Evolutionary conservation across 73 alveolate species (phyloP).

Genomic region (Effrenium voratum): DNA sequence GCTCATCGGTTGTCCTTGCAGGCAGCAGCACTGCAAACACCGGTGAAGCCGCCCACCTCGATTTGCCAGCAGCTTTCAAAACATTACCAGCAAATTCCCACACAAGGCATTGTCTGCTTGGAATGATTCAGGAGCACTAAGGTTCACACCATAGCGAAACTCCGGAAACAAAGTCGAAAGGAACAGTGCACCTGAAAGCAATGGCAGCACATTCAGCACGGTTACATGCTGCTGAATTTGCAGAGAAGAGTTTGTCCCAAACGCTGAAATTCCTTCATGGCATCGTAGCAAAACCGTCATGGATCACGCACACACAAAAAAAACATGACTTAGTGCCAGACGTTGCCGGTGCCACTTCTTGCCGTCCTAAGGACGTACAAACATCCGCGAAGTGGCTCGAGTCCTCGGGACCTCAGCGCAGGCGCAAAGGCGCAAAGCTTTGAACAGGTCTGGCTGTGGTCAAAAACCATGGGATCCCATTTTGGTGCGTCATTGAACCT

Average conservation of each 20-base stretch:
- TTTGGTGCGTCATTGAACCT: too few relatives aligned
- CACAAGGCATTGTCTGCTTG: neutral
- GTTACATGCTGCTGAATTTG: too few relatives aligned
- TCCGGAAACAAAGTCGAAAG: slow-evolving; percentile 59
- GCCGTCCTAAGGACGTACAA: slow-evolving; percentile 69
- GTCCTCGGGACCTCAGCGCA: slow-evolving; percentile 35
- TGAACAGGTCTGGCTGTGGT: neutral
- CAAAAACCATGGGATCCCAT: too few relatives aligned
- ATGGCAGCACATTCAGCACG: too few relatives aligned
- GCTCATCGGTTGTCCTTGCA: slow-evolving; percentile 5
- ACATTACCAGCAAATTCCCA: neutral
- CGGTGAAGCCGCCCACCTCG: slow-evolving; percentile 89
- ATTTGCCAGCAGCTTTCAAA: neutral
- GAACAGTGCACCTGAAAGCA: slow-evolving; percentile 75
- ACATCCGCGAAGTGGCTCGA: slow-evolving; percentile 47
- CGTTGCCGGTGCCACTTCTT: slow-evolving; percentile 74
- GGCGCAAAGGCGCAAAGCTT: neutral
- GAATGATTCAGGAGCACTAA: neutral
- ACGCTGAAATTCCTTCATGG: too few relatives aligned
- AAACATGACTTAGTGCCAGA: too few relatives aligned
- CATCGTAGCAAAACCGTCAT: neutral
- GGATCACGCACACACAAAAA: too few relatives aligned
- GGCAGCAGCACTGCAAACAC: slow-evolving; percentile 75
- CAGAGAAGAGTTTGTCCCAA: too few relatives aligned
- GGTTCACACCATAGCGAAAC: slow-evolving; percentile 34